These are phyloP conservation scores for Madurella fahalii DNA, from an alignment of 2,329 filamentous ascomycete species.

Conservation along the genomic window DNA sequence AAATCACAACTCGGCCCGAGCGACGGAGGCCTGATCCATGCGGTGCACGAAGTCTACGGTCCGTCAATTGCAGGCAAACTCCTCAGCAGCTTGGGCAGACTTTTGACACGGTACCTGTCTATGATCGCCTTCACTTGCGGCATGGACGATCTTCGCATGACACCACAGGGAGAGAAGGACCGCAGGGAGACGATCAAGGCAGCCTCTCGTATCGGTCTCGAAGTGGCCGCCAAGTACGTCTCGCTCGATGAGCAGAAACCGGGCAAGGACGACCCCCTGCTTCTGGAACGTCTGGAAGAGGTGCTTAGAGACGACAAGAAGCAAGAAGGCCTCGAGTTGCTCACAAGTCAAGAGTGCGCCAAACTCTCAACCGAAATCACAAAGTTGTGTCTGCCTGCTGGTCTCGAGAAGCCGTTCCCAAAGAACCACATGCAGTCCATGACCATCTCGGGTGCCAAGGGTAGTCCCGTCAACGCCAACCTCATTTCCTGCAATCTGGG, in stretches of 20 bases:
- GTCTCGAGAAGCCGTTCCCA: slow-evolving; percentile 87
- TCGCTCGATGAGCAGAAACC: slow-evolving; percentile 65
- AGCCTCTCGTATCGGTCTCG: slow-evolving; percentile 66
- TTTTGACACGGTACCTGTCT: slow-evolving; percentile 84
- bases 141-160: slow-evolving; percentile 91
- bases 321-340: slow-evolving; percentile 81
- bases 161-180: slow-evolving; percentile 67
- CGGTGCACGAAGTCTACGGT: slow-evolving; percentile 90
- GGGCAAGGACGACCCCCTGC: slow-evolving; percentile 62
- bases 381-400: slow-evolving; percentile 70
- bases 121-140: slow-evolving; percentile 96
- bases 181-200: slow-evolving; percentile 65
- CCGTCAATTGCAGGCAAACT: slow-evolving; percentile 81
- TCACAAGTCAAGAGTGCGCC: slow-evolving; percentile 70
- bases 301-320: slow-evolving; percentile 89
- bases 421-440: slow-evolving; percentile 99
- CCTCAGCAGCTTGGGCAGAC: slow-evolving; percentile 81
- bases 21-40: slow-evolving; percentile 82
- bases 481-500: slow-evolving; percentile 97
- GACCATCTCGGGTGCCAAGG: slow-evolving; percentile 96
- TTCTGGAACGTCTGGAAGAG: slow-evolving; percentile 77
- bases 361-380: slow-evolving; percentile 76
- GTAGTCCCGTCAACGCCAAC: slow-evolving; percentile 87
- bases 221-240: slow-evolving; percentile 84
- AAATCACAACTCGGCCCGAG: slow-evolving; percentile 91